Evolutionary conservation across 768 basidiomycete genomes (phyloP).

Genomic region (Hygrophorus pudorinus): DNA sequence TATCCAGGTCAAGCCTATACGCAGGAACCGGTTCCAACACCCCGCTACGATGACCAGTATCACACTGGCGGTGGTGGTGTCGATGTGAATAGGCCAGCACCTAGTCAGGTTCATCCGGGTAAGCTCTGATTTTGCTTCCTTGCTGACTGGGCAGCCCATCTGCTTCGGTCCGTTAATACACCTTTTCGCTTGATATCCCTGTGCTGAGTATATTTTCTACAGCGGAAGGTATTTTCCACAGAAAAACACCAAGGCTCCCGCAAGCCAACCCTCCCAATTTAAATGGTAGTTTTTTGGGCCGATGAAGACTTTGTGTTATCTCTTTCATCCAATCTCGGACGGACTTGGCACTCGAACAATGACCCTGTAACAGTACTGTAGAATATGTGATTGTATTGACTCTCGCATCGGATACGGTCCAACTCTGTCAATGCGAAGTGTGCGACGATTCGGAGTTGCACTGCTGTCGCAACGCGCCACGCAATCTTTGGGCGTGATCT

Average conservation of each 20-base stretch:
- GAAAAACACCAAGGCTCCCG: slow-evolving; percentile 28
- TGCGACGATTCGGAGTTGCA: no score
- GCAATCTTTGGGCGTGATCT: no score
- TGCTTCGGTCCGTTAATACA: neutral
- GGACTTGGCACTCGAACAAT: no score
- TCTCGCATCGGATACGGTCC: no score
- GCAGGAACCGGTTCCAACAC: slow-evolving; percentile 29
- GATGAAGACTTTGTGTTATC: neutral
- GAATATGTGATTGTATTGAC: no score
- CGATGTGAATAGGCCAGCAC: slow-evolving; percentile 26
- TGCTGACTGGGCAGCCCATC: slow-evolving; percentile 11
- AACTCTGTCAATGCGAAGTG: no score
- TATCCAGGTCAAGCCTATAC: slow-evolving; percentile 25
- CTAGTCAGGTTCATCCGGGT: slow-evolving; percentile 38
- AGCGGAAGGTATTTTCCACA: slow-evolving; percentile 35
- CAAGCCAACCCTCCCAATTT: slow-evolving; percentile 1
- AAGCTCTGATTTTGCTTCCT: slow-evolving; percentile 20
- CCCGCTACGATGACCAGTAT: slow-evolving; percentile 26
- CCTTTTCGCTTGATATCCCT: neutral
- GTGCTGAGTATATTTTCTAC: slow-evolving; percentile 7
- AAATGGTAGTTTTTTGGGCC: neutral
- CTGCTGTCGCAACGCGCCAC: no score
- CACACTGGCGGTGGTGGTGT: slow-evolving; percentile 10
- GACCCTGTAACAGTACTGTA: no score
- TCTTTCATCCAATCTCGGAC: neutral